Percentiles rank a stretch among this genome's conserved stretches.
Evolutionary conservation across 2,329 filamentous ascomycete species (phyloP).

Genomic region (Aureobasidium musti): DNA sequence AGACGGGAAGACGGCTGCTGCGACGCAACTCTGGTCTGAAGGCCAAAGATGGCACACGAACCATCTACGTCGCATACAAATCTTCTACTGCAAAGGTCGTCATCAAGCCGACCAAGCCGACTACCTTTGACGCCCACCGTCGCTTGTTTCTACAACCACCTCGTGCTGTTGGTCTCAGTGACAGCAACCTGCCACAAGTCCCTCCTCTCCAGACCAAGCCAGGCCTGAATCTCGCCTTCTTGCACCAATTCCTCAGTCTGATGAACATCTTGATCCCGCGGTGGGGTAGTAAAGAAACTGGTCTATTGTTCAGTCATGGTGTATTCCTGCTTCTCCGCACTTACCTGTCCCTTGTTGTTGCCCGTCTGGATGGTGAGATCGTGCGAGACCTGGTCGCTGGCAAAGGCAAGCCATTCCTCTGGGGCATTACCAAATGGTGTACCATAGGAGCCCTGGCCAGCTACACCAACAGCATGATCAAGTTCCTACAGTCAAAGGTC

Average conservation of each 20-base stretch:
- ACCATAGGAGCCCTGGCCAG: constrained; percentile 90
- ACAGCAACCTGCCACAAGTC: constrained; percentile 64
- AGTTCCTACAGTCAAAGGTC: constrained; percentile 95
- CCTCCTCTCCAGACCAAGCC: constrained; percentile 90
- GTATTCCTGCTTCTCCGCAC: constrained; percentile 88
- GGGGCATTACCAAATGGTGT: constrained; percentile 92
- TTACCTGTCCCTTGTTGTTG: constrained; percentile 90
- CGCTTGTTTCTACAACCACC: constrained; percentile 91
- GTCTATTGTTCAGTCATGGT: constrained; percentile 82
- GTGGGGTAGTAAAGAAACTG: constrained; percentile 94
- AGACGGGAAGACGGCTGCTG: constrained; percentile 78
- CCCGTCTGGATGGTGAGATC: constrained; percentile 90
- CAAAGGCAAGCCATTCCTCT: constrained; percentile 82
- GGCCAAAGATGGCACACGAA: constrained; percentile 92
- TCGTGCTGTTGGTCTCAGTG: constrained; percentile 72
- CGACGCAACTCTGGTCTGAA: constrained; percentile 89
- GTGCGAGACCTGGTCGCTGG: constrained; percentile 95
- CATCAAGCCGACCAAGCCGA: constrained; percentile 84
- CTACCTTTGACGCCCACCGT: constrained; percentile 95
- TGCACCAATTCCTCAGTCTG: constrained; percentile 94
- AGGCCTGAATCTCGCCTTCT: constrained; percentile 88
- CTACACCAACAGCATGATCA: constrained; percentile 99
- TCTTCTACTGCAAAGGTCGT: constrained; percentile 85
- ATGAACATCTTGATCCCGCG: constrained; percentile 97
- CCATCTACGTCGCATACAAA: constrained; percentile 93